Percentiles rank a stretch among this genome's conserved stretches.
phyloP scores from a whole-genome alignment of 306 rosid species.

The Cicer bijugum region DNA sequence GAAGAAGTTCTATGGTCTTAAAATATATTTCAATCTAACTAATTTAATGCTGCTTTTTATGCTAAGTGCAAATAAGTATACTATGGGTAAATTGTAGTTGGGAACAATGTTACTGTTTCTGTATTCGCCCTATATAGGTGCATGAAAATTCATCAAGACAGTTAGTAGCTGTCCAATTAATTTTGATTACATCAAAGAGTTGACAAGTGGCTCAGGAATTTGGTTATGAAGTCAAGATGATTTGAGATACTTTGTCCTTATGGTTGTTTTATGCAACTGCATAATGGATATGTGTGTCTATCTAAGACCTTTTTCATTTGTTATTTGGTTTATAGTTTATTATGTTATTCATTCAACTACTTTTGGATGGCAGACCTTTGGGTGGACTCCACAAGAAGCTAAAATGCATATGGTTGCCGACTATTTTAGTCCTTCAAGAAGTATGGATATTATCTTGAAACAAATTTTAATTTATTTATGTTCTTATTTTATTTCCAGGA shows the following conservation, averaged over 20 bases:
- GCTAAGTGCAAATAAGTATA: neutral
- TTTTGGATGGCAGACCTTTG: constrained; percentile 68
- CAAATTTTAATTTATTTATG: neutral
- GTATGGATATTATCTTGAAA: constrained; percentile 51
- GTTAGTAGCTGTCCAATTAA: constrained; percentile 18
- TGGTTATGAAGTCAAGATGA: constrained; percentile 31
- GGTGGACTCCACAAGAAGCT: constrained; percentile 90
- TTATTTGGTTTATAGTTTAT: constrained; percentile 26
- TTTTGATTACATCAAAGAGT: constrained; percentile 3
- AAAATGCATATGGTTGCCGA: constrained; percentile 81
- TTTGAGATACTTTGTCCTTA: constrained; percentile 21
- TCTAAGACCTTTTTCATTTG: constrained; percentile 35
- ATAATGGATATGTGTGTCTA: constrained; percentile 20
- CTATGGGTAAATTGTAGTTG: constrained; percentile 1
- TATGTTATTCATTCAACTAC: constrained; percentile 44
- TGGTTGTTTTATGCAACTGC: constrained; percentile 15
- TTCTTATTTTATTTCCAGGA: constrained; percentile 15
- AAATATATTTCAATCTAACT: neutral
- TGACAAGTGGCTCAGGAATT: constrained; percentile 20
- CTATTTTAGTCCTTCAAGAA: constrained; percentile 84
- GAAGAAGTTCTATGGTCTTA: neutral
- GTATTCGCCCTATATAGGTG: constrained; percentile 1
- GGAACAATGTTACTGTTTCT: constrained; percentile 21
- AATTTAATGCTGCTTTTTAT: constrained; percentile 9
- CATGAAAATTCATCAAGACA: neutral